Conservation (phyloP, 495 filamentous ascomycete genomes). For the Alectoria sarmentosa region DNA sequence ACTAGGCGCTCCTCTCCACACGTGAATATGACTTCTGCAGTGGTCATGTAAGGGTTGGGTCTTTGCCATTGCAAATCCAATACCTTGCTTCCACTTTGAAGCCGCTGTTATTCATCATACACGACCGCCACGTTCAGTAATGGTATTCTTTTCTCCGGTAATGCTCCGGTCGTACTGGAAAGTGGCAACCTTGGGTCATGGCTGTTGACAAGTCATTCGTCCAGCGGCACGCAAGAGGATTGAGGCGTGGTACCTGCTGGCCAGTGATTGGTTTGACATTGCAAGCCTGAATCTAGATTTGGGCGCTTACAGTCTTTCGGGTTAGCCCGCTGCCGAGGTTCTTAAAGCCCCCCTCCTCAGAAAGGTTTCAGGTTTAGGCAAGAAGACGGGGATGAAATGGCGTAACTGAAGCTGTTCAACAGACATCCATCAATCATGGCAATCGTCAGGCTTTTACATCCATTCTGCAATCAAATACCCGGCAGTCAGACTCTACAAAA, state of each 20-base stretch:
- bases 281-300: slow-evolving; percentile 9
- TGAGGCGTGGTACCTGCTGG: slow-evolving; percentile 1
- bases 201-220: not conserved
- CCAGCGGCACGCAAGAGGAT: slow-evolving; percentile 21
- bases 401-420: too few species aligned
- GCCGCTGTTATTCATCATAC: not conserved
- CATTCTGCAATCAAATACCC: too few species aligned
- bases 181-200: not conserved
- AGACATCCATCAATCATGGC: too few species aligned
- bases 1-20: not conserved
- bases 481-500: too few species aligned
- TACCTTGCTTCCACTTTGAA: not conserved
- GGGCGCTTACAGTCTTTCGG: slow-evolving; percentile 10
- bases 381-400: too few species aligned
- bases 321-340: slow-evolving; percentile 9
- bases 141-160: not conserved
- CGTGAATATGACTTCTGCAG: too few species aligned
- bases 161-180: not conserved
- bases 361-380: not conserved
- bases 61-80: not conserved
- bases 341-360: not conserved
- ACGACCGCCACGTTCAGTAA: too few species aligned
- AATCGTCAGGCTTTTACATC: too few species aligned
- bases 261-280: slow-evolving; percentile 15
- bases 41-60: not conserved